A percentile compares a stretch with the other conserved stretches of the same genome.
These are phyloP conservation scores for Citrus trifoliata DNA, from an alignment of 345 rosid genomes.

Conservation along the genomic window DNA sequence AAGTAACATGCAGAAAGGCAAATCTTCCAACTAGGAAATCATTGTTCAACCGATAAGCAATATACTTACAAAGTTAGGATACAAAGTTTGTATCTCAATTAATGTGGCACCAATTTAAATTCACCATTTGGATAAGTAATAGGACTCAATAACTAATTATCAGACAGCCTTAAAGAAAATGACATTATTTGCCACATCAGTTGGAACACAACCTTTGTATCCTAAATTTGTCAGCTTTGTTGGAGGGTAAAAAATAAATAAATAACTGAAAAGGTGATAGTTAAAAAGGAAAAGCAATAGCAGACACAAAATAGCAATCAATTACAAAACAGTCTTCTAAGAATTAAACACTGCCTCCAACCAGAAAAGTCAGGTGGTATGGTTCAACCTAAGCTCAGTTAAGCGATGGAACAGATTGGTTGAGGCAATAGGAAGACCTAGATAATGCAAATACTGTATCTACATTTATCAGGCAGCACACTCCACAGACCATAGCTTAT, in stretches of 20 bases:
- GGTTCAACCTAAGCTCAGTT: background rate
- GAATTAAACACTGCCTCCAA: background rate
- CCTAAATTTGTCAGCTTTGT: no score
- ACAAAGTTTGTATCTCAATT: no score
- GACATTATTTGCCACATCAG: no score
- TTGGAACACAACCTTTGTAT: no score
- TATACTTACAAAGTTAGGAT: no score
- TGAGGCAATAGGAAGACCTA: background rate
- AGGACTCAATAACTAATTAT: no score
- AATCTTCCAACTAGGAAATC: background rate
- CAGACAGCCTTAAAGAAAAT: no score
- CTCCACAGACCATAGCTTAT: background rate
- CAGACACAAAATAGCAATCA: background rate
- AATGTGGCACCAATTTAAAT: no score
- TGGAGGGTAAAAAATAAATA: no score
- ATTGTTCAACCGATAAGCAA: background rate
- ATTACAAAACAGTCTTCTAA: background rate
- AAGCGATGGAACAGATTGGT: background rate
- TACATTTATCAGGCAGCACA: background rate
- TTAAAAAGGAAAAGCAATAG: background rate
- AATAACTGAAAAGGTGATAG: background rate
- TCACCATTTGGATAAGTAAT: no score
- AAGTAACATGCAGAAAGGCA: background rate
- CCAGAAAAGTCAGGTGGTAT: background rate
- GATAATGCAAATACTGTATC: background rate